These are phyloP conservation scores for Fusarium sp. DNA, from an alignment of 2,329 filamentous ascomycete species.

Conservation along the genomic window DNA sequence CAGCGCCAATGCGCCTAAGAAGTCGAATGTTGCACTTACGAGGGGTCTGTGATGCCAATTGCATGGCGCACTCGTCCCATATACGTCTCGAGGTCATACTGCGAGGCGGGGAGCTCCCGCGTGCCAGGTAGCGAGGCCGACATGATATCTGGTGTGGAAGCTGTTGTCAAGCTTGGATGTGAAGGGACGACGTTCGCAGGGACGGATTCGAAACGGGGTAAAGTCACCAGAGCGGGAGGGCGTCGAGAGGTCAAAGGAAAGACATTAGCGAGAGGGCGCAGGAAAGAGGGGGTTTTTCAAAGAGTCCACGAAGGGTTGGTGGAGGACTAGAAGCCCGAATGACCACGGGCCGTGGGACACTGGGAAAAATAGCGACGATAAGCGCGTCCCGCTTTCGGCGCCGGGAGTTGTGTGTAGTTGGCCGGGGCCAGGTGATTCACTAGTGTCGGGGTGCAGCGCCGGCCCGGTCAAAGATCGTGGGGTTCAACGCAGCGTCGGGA, in stretches of 20 bases:
- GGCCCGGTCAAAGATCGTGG: conserved; percentile 31
- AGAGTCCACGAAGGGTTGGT: conserved; percentile 4
- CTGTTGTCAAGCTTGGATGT: conserved; percentile 8
- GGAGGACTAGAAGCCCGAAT: conserved; percentile 33
- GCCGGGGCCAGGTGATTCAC: conserved; percentile 12
- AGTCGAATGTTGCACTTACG: conserved; percentile 71
- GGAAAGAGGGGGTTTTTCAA: conserved; percentile 14
- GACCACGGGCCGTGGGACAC: conserved; percentile 31
- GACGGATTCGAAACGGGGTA: conserved; percentile 1
- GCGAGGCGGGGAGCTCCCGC: conserved; percentile 89
- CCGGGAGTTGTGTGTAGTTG: conserved; percentile 34
- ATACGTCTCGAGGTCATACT: conserved; percentile 93
- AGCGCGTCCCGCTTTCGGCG: conserved; percentile 49
- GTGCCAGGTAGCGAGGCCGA: conserved; percentile 73
- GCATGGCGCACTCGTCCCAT: conserved; percentile 94
- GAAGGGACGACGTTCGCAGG: not conserved
- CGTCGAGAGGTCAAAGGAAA: conserved; percentile 12
- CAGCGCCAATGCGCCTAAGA: not conserved
- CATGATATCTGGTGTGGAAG: conserved; percentile 56
- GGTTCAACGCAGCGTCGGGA: conserved; percentile 31
- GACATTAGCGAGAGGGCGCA: conserved; percentile 15
- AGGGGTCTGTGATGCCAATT: conserved; percentile 91
- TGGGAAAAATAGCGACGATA: conserved; percentile 47
- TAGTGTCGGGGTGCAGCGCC: conserved; percentile 15
- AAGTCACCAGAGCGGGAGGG: not conserved